Base-by-base conservation (phyloP, 768 basidiomycete genomes). In the Kwoniella sp. region DNA sequence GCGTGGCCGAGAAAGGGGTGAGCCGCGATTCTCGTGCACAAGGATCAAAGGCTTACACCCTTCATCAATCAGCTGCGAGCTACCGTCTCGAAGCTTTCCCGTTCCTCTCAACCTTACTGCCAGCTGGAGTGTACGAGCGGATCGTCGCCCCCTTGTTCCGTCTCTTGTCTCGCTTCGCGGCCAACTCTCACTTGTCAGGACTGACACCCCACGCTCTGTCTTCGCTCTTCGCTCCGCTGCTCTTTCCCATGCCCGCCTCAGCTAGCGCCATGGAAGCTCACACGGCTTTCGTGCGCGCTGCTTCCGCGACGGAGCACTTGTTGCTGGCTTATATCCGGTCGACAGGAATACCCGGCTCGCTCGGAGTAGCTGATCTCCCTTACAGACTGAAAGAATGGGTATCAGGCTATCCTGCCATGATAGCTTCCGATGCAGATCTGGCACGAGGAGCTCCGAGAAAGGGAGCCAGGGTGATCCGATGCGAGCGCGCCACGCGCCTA, bases 201-300 rank as follows among this genome's bases (percentile, higher is more conserved):
- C 87, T 93, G 61, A 92, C 90, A 0, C 91, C 91, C 0, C 86
- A 88, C 17, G 84, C 89, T 1, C 82, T 98, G 32, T 88, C 91
- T 1, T 83, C 88, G 14, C 80, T 93, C 5, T 93, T 96, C 69
- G 87, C 87, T 0, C 89, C 91, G 1, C 77, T 93, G 22, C 76
- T 98, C 40, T 96, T 96, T 60, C 90, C 91, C 46, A 55, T 56
- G 9, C 65, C 50, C 36, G 68, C 56, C 52, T 62, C 59, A n/a
- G 51, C 38, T 32, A 79, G 17, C 82, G 84, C 75, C 77, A 80
- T 49, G 77, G 77, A 26, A 47, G 80, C 82, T 7, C 88, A 87
- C 68, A 66, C 77, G 19, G 78, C 80, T 58, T 98, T 89, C 70
- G 81, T 93, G 27, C 84, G 87, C 38, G 80, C 88, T 14, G 84